Base-by-base conservation (phyloP, 345 rosid genomes). In the Rhizophora apiculata region DNA sequence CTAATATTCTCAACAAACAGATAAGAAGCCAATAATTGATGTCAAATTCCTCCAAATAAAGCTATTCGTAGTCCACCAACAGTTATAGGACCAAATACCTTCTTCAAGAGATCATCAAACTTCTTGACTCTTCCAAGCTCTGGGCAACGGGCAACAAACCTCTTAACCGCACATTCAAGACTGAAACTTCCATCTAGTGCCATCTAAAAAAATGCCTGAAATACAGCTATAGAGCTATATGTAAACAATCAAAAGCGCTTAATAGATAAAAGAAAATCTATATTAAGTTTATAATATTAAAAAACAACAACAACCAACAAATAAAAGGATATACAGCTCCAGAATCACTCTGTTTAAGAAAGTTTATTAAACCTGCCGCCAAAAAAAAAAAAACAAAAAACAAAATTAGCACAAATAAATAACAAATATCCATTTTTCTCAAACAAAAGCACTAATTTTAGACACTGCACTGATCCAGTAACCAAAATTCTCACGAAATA, bases 171-270 rank as follows among this genome's bases (percentile, higher is more conserved):
- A 2, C 74, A 72, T 61, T 84, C 77, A 13, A 91, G 75, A 68
- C 69, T 77, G 84, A 89, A 94, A 76, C 91, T 88, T 70, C 89
- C 91, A 19, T 91, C 96, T 32, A 86, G 81, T 34, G 97, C 77
- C 92, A 89, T 89, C 65, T 75, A 24, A 39, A 58, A 63, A 55
- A 11, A 6, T 15, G 8, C 20, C 24, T 36, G 19, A 54, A n/a
- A 8, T 66, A 24, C 9, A 20, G 67, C 27, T 73, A 15, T 37
- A 53, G 66, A 54, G 26, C 59, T 21, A 7, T n/a, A 21, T 13
- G 58, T 54, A 54, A 21, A 54, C 43, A 8, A 37, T 8, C 43
- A 37, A 37, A 1, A 8, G 43, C 10, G 10, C 43, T 1, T 34
- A 8, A 8, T 13, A 37, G 43, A 43, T 43, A 43, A 13, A 7